Evolutionary conservation across 345 rosid species (phyloP).

Genomic region (Eucalyptus viminalis): DNA sequence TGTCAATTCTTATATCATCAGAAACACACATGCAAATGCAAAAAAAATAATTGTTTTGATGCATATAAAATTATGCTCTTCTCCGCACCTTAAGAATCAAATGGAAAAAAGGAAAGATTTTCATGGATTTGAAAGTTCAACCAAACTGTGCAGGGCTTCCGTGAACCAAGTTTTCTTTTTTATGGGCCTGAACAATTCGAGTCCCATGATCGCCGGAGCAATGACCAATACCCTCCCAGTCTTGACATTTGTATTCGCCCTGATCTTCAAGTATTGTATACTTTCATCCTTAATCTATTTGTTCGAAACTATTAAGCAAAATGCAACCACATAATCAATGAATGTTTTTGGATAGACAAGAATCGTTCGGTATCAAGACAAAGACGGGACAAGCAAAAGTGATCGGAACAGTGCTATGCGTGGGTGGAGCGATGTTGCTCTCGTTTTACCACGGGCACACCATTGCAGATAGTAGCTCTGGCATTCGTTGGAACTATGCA

Average conservation of each 20-base stretch:
- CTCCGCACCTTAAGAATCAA: background rate
- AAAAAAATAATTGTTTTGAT: background rate
- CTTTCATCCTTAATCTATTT: background rate
- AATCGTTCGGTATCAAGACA: slow-evolving; percentile 42
- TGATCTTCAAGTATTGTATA: slow-evolving; percentile 40
- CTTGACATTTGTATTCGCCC: slow-evolving; percentile 65
- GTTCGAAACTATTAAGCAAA: background rate
- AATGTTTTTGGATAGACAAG: slow-evolving; percentile 39
- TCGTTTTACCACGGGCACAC: slow-evolving; percentile 75
- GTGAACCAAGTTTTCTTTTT: slow-evolving; percentile 79
- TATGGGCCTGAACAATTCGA: slow-evolving; percentile 56
- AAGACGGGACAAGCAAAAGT: slow-evolving; percentile 71
- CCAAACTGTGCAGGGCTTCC: slow-evolving; percentile 33
- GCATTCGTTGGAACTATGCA: slow-evolving; percentile 71
- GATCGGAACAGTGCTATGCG: slow-evolving; percentile 63
- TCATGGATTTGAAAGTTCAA: background rate
- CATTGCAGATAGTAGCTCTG: slow-evolving; percentile 44
- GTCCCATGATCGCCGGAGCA: slow-evolving; percentile 85
- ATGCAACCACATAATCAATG: background rate
- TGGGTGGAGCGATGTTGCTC: slow-evolving; percentile 85
- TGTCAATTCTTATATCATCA: background rate
- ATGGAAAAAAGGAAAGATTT: background rate
- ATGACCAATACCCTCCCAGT: slow-evolving; percentile 72
- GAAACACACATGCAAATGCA: background rate
- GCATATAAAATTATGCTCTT: background rate